A percentile compares a stretch with the other conserved stretches of the same genome.
phyloP scores from a whole-genome alignment of 495 filamentous ascomycete genomes.

The Mytilinidion resinicola region DNA sequence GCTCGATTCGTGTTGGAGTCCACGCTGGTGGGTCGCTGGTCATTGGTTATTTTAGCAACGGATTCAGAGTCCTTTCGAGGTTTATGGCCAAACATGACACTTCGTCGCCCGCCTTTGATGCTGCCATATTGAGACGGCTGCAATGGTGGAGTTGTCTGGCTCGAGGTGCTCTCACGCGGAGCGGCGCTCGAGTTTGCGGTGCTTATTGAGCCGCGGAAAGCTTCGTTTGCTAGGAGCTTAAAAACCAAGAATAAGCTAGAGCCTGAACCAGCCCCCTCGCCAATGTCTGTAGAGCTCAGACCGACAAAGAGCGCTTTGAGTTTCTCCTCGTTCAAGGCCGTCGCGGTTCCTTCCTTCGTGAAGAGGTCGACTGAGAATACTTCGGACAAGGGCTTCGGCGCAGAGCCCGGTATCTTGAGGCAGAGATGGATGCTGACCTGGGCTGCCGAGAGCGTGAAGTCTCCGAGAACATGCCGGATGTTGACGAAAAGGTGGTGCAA shows the following conservation, averaged over 20 bases:
- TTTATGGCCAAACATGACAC: constrained; percentile 71
- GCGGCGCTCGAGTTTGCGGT: constrained; percentile 30
- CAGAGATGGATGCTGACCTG: constrained; percentile 77
- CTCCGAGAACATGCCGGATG: constrained; percentile 69
- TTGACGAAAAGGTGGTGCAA: constrained; percentile 83
- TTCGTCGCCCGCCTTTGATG: constrained; percentile 59
- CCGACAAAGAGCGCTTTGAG: constrained; percentile 86
- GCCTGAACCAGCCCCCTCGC: constrained; percentile 60
- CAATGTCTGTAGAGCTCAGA: constrained; percentile 72
- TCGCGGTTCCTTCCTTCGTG: constrained; percentile 47
- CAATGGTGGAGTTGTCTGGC: constrained; percentile 29
- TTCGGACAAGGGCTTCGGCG: constrained; percentile 68
- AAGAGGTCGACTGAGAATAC: constrained; percentile 75
- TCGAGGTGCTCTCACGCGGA: constrained; percentile 39
- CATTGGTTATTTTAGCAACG: constrained; percentile 38
- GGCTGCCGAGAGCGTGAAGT: constrained; percentile 57
- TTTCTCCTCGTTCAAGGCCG: constrained; percentile 45
- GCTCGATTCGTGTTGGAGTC: constrained; percentile 9
- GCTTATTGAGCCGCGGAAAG: constrained; percentile 25
- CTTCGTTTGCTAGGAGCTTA: constrained; percentile 60
- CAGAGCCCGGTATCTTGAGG: constrained; percentile 55
- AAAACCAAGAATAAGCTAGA: constrained; percentile 77
- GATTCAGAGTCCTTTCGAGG: constrained; percentile 34
- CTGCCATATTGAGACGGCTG: constrained; percentile 40
- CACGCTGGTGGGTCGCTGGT: constrained; percentile 28